These are phyloP conservation scores for Metschnikowia chrysomelidarum DNA, from an alignment of 805 yeast species.

Conservation along the genomic window DNA sequence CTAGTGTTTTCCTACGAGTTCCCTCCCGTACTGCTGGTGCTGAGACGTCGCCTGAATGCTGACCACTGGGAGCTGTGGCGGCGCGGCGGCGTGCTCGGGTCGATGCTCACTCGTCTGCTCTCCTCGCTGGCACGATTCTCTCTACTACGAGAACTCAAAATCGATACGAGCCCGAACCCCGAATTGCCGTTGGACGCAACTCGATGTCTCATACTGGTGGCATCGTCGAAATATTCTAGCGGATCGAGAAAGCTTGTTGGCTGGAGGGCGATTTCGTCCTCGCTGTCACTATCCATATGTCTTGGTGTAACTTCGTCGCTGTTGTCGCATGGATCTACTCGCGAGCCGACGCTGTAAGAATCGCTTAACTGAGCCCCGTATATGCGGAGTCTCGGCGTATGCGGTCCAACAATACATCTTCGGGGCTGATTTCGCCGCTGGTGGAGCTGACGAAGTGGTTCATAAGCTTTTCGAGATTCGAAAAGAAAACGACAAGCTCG, in stretches of 20 bases:
- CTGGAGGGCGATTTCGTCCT: constrained; percentile 1
- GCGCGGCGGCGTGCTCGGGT: background rate
- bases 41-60: constrained; percentile 5
- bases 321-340: constrained; percentile 1
- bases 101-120: background rate
- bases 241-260: constrained; percentile 12
- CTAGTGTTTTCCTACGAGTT: no score
- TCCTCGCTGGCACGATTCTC: background rate
- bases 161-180: constrained; percentile 1
- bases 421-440: constrained; percentile 7
- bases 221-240: constrained; percentile 8
- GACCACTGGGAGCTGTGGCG: constrained; percentile 10
- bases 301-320: no score
- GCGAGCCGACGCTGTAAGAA: constrained; percentile 5
- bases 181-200: background rate
- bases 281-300: constrained; percentile 1
- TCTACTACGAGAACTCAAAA: background rate
- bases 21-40: no score
- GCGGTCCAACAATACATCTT: constrained; percentile 1
- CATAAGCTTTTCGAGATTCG: constrained; percentile 20
- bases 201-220: constrained; percentile 5
- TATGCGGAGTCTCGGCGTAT: no score
- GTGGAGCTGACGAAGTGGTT: constrained; percentile 7
- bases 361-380: constrained; percentile 6
- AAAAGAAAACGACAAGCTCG: constrained; percentile 60